Evolutionary conservation across 495 filamentous ascomycete species (phyloP).

Genomic region (Pseudevernia furfuracea): DNA sequence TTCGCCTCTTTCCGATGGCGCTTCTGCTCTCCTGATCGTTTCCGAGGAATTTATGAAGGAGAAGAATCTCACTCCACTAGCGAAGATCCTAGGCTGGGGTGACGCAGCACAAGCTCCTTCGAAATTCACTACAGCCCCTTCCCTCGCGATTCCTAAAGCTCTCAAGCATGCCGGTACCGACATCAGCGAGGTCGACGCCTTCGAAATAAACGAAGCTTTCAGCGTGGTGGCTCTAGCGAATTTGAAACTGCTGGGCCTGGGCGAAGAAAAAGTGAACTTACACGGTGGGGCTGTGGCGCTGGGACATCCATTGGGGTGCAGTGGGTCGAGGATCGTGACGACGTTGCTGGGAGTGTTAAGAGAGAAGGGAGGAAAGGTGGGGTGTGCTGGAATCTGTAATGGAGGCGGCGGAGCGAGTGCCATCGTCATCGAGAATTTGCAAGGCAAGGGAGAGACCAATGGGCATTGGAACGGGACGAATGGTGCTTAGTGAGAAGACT

Average conservation of each 20-base stretch:
- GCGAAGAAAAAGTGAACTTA: constrained; percentile 84
- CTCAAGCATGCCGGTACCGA: constrained; percentile 80
- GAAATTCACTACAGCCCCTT: constrained; percentile 92
- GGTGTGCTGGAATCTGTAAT: constrained; percentile 93
- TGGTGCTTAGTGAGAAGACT: constrained; percentile 5
- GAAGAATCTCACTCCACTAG: constrained; percentile 80
- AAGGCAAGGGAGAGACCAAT: constrained; percentile 7
- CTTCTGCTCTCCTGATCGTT: constrained; percentile 80
- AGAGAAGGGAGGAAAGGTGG: constrained; percentile 87
- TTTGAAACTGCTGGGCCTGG: constrained; percentile 74
- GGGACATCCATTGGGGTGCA: constrained; percentile 88
- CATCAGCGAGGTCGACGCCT: constrained; percentile 72
- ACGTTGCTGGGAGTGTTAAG: constrained; percentile 82
- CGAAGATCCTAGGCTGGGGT: constrained; percentile 93
- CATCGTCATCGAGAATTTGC: constrained; percentile 70
- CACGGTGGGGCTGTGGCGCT: constrained; percentile 94
- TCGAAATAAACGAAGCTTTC: constrained; percentile 99
- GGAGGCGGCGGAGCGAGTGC: constrained; percentile 92
- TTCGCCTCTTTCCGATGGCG: constrained; percentile 89
- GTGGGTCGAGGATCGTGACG: constrained; percentile 86
- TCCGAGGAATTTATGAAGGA: constrained; percentile 84
- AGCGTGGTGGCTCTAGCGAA: constrained; percentile 94
- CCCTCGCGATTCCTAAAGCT: constrained; percentile 94
- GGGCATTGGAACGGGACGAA: constrained; percentile 14
- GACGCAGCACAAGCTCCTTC: constrained; percentile 83